Conservation (phyloP, 441 rosid species). For the Lagerstroemia fauriei region DNA sequence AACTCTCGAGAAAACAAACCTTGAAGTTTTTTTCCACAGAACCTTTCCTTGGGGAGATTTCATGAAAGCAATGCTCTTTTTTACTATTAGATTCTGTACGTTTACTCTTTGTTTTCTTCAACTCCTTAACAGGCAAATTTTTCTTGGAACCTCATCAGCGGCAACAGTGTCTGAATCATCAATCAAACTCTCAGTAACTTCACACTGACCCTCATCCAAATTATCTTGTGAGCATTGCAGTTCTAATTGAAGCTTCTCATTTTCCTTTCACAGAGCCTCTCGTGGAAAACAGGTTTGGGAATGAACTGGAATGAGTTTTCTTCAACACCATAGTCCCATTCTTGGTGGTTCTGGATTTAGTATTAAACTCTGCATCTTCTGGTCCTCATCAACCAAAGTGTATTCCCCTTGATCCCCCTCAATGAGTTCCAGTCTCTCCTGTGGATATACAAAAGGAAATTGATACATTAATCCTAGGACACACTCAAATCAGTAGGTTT, state of each 20-base stretch:
- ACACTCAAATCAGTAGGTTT: not conserved
- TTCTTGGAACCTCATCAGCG: constrained; percentile 43
- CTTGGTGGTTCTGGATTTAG: constrained; percentile 61
- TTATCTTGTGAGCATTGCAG: constrained; percentile 67
- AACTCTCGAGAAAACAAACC: constrained; percentile 41
- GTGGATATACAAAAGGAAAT: constrained; percentile 9
- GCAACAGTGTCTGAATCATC: constrained; percentile 67
- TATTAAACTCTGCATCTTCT: constrained; percentile 70
- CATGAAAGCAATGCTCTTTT: constrained; percentile 46
- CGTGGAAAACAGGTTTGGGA: constrained; percentile 70
- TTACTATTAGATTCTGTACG: constrained; percentile 46
- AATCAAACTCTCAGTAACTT: constrained; percentile 73
- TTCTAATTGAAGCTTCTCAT: constrained; percentile 67
- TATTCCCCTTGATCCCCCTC: constrained; percentile 81
- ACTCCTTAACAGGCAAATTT: constrained; percentile 45
- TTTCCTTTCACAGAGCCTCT: constrained; percentile 75
- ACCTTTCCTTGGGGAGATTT: constrained; percentile 46
- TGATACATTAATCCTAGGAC: not conserved
- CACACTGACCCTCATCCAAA: constrained; percentile 64
- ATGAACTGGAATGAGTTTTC: constrained; percentile 71
- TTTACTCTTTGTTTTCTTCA: constrained; percentile 50
- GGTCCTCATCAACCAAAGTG: constrained; percentile 82
- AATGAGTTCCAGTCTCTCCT: constrained; percentile 82
- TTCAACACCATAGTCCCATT: constrained; percentile 62
- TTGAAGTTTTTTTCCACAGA: constrained; percentile 53